phyloP scores from a whole-genome alignment of 2,329 filamentous ascomycete species.

The Canariomyces notabilis region DNA sequence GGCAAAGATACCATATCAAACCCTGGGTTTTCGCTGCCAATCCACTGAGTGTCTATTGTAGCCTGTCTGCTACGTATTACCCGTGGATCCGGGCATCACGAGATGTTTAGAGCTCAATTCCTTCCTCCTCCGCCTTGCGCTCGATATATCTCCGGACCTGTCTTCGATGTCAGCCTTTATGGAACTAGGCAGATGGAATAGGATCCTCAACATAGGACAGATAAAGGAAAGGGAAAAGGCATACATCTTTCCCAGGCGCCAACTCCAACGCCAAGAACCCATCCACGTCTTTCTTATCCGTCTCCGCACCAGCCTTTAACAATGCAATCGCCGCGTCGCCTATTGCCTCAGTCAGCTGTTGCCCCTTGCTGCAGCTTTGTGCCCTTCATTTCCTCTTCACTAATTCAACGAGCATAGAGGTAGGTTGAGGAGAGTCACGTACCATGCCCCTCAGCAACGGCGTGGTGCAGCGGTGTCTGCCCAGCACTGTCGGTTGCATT shows the following conservation, averaged over 20 bases:
- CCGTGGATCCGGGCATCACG: background rate
- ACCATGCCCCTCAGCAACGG: constrained; percentile 70
- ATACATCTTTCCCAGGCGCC: constrained; percentile 78
- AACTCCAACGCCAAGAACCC: constrained; percentile 71
- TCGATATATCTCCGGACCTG: constrained; percentile 73
- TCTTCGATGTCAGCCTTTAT: background rate
- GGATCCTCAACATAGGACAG: background rate
- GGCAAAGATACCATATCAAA: background rate
- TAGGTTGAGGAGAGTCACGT: constrained; percentile 21
- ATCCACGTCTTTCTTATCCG: constrained; percentile 67
- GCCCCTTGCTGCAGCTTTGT: no score
- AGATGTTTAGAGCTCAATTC: constrained; percentile 53
- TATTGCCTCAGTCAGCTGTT: no score
- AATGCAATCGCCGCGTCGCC: constrained; percentile 78
- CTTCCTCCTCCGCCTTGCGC: constrained; percentile 75
- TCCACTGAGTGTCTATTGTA: background rate
- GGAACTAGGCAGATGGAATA: constrained; percentile 7
- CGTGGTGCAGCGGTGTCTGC: constrained; percentile 85
- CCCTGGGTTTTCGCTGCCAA: background rate
- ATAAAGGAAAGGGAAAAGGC: constrained; percentile 24
- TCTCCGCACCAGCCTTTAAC: constrained; percentile 79
- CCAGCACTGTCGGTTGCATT: constrained; percentile 79
- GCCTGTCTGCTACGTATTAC: background rate
- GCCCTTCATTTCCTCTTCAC: background rate
- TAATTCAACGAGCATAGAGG: no score